Base-by-base conservation (phyloP, 208 protist genomes). In the Wallacemonas sp. region DNA sequence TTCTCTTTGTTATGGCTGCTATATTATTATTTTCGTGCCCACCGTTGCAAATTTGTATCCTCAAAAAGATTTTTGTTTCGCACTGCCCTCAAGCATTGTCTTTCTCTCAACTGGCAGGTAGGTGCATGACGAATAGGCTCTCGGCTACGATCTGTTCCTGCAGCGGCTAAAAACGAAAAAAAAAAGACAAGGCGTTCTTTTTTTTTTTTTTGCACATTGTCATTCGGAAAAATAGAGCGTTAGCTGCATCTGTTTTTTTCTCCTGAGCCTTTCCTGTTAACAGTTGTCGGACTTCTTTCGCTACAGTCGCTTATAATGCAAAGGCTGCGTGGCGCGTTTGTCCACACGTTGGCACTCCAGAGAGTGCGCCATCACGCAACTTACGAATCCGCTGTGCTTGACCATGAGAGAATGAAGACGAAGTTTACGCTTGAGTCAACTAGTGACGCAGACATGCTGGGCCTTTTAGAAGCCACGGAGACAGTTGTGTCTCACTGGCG, bases 401-500 rank as follows among this genome's bases (percentile, higher is more conserved):
- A 57, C 10, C 84, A 89, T 52, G 54, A 72, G 30, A 53, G 87
- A n/a, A 48, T 93, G 63, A 33, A 60, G 38, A 29, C 17, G 29
- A 55, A 57, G 29, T 88, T 69, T 59, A 21, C 45, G 3, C 57
- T 19, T 24, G 59, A 50, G 8, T 45, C 59, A 19, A 21, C 10
- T 3, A 50, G 12, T 15, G 67, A 87, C 22, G 66, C 22, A n/a
- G 30, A 45, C 29, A 57, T 71, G 37, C 53, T 91, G 9, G 53
- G 38, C 2, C 68, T 92, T 22, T 57, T 94, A 36, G 78, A 91
- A 52, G 30, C 72, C 34, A 78, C 81, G 0, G 85, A 95, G 38
- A 72, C 60, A 39, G 58, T 64, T 21, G 79, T 95, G 59, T 64
- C 60, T 1, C 64, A 69, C 13, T 95, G 89, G 86, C 86, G 79